phyloP scores from a whole-genome alignment of 208 protist species.

The Porcisia deanei region DNA sequence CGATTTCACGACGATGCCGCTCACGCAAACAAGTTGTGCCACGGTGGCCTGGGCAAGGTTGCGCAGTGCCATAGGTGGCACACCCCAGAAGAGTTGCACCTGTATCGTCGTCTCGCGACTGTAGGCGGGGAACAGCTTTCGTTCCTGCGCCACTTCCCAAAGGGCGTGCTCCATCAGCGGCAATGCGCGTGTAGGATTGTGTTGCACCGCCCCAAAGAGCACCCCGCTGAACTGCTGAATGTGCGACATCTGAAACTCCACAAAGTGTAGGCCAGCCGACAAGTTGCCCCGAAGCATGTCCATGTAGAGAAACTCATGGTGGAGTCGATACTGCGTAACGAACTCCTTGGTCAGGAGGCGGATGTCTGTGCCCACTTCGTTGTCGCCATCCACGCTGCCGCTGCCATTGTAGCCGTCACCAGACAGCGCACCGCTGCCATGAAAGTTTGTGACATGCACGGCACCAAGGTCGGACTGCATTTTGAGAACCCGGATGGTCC shows the following conservation, averaged over 20 bases:
- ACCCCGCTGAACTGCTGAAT: slow-evolving; percentile 82
- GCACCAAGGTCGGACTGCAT: slow-evolving; percentile 82
- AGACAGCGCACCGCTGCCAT: slow-evolving; percentile 36
- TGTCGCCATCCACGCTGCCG: slow-evolving; percentile 19
- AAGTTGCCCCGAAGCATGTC: slow-evolving; percentile 85
- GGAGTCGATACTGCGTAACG: slow-evolving; percentile 74
- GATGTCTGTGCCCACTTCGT: slow-evolving; percentile 42
- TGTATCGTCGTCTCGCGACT: slow-evolving; percentile 77
- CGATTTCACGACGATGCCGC: slow-evolving; percentile 90
- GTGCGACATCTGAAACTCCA: slow-evolving; percentile 88
- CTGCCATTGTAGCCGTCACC: slow-evolving; percentile 25
- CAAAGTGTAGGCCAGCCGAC: slow-evolving; percentile 75
- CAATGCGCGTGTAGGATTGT: slow-evolving; percentile 68
- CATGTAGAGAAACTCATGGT: slow-evolving; percentile 86
- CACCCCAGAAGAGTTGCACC: slow-evolving; percentile 88
- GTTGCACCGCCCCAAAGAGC: slow-evolving; percentile 72
- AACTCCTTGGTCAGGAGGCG: slow-evolving; percentile 81
- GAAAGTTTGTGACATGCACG: slow-evolving; percentile 87
- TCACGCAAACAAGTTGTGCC: slow-evolving; percentile 81
- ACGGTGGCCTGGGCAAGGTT: slow-evolving; percentile 79
- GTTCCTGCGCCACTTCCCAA: slow-evolving; percentile 77
- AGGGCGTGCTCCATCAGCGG: slow-evolving; percentile 86
- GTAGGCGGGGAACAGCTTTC: slow-evolving; percentile 64
- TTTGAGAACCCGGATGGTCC: too few species aligned
- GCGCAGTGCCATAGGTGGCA: slow-evolving; percentile 79